Evolutionary conservation across 2,329 filamentous ascomycete genomes (phyloP).

Genomic region (Penicillium crustosum): DNA sequence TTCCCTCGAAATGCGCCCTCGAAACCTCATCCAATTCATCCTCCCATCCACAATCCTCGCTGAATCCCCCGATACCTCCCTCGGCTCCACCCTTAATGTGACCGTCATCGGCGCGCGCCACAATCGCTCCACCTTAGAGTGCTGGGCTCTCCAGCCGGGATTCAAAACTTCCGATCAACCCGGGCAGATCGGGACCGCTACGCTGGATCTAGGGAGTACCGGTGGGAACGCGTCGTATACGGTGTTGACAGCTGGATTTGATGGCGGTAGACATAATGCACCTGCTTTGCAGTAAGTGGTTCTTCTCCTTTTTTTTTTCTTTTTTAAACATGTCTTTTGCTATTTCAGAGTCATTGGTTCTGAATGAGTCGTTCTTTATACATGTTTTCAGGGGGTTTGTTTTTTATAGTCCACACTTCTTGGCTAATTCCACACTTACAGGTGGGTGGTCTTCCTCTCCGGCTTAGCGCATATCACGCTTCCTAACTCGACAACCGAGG

Average conservation of each 20-base stretch:
- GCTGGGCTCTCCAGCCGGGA: slow-evolving; percentile 46
- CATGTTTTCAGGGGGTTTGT: not conserved
- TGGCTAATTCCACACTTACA: slow-evolving; percentile 15
- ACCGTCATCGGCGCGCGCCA: slow-evolving; percentile 42
- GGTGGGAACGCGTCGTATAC: slow-evolving; percentile 38
- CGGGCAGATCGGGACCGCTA: slow-evolving; percentile 35
- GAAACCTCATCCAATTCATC: slow-evolving; percentile 13
- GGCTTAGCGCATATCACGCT: slow-evolving; percentile 47
- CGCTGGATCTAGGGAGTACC: slow-evolving; percentile 35
- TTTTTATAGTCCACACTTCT: not conserved
- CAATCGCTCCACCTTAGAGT: slow-evolving; percentile 46
- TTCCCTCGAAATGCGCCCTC: slow-evolving; percentile 15
- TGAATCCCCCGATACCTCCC: slow-evolving; percentile 1
- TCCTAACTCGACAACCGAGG: slow-evolving; percentile 40
- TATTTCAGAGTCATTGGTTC: not conserved
- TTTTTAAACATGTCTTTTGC: not conserved
- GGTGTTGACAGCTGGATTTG: slow-evolving; percentile 39
- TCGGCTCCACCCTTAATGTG: slow-evolving; percentile 40
- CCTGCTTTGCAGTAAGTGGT: slow-evolving; percentile 44
- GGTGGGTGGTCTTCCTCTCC: slow-evolving; percentile 42
- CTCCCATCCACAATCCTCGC: slow-evolving; percentile 11
- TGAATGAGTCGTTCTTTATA: not conserved
- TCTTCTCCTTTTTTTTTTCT: not conserved
- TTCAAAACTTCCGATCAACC: slow-evolving; percentile 35
- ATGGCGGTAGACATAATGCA: slow-evolving; percentile 46